Conservation (phyloP, 768 basidiomycete genomes). For the Boletus edulis region DNA sequence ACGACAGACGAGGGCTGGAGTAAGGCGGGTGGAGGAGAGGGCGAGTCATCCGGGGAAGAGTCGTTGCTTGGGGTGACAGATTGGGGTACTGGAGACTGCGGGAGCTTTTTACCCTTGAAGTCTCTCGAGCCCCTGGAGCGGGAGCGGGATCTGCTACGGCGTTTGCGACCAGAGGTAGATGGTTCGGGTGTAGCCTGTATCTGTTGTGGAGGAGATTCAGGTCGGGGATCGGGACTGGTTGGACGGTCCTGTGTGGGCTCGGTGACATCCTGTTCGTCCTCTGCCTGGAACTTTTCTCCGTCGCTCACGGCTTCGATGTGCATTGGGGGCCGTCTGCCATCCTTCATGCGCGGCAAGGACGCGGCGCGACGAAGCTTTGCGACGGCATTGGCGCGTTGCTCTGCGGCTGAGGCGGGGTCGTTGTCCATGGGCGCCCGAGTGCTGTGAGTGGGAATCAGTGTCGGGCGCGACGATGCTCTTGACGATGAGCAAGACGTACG, state of each 20-base stretch:
- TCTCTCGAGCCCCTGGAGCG: conserved; percentile 65
- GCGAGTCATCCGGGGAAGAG: conserved; percentile 65
- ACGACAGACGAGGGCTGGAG: conserved; percentile 31
- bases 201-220: conserved; percentile 28
- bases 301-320: conserved; percentile 81
- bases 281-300: conserved; percentile 58
- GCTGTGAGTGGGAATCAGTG: conserved; percentile 3
- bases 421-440: conserved; percentile 27
- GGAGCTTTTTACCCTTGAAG: conserved; percentile 58
- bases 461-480: neutral
- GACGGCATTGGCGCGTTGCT: conserved; percentile 85
- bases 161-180: conserved; percentile 46
- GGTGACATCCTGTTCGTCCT: conserved; percentile 29
- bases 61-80: conserved; percentile 53
- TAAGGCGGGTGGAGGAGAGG: conserved; percentile 27
- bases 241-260: conserved; percentile 7
- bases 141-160: conserved; percentile 70
- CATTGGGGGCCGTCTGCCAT: conserved; percentile 86
- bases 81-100: conserved; percentile 45
- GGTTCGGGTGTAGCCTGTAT: conserved; percentile 40
- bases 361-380: conserved; percentile 91
- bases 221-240: conserved; percentile 22
- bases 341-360: conserved; percentile 88
- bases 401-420: conserved; percentile 49
- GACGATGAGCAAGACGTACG: conserved; percentile 1